A percentile compares a stretch with the other conserved stretches of the same genome.
These are phyloP conservation scores for Russula vinacea DNA, from an alignment of 768 basidiomycete species.

Conservation along the genomic window DNA sequence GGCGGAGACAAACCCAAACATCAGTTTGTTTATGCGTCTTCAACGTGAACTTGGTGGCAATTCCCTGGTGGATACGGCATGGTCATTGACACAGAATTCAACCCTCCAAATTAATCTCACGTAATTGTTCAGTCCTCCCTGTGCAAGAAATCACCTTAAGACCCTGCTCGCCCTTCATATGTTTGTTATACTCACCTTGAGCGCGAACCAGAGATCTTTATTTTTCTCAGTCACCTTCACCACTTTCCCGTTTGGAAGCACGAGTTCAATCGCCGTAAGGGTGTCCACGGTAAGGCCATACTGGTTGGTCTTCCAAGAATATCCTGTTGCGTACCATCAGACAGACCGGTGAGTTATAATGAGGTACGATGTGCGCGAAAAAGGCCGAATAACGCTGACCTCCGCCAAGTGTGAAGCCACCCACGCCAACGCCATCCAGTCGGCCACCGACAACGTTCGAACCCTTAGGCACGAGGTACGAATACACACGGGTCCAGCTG, in stretches of 20 bases:
- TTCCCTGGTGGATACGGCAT: slow-evolving; percentile 8
- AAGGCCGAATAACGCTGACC: not conserved
- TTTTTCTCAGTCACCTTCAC: slow-evolving; percentile 21
- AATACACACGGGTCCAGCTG: slow-evolving; percentile 32
- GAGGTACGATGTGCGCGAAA: not conserved
- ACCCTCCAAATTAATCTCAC: not conserved
- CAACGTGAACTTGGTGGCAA: slow-evolving; percentile 23
- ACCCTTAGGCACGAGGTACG: slow-evolving; percentile 14
- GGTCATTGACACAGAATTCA: too few relatives aligned
- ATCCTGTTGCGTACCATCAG: not conserved
- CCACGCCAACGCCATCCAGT: slow-evolving; percentile 29
- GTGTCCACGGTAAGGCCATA: slow-evolving; percentile 30
- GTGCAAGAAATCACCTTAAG: not conserved
- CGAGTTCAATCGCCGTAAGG: slow-evolving; percentile 29
- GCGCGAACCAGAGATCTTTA: slow-evolving; percentile 26
- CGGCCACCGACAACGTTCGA: slow-evolving; percentile 31
- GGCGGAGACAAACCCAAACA: slow-evolving; percentile 13
- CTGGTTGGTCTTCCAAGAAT: slow-evolving; percentile 28
- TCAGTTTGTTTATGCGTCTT: slow-evolving; percentile 16
- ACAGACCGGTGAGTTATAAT: too few relatives aligned
- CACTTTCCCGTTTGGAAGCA: slow-evolving; percentile 27
- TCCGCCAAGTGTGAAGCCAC: slow-evolving; percentile 29
- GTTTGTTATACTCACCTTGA: not conserved
- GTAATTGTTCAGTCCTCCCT: slow-evolving; percentile 25
- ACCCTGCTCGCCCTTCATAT: too few relatives aligned